Evolutionary conservation across 208 protist genomes (phyloP).

Genomic region (Leishmania amazonensis): DNA sequence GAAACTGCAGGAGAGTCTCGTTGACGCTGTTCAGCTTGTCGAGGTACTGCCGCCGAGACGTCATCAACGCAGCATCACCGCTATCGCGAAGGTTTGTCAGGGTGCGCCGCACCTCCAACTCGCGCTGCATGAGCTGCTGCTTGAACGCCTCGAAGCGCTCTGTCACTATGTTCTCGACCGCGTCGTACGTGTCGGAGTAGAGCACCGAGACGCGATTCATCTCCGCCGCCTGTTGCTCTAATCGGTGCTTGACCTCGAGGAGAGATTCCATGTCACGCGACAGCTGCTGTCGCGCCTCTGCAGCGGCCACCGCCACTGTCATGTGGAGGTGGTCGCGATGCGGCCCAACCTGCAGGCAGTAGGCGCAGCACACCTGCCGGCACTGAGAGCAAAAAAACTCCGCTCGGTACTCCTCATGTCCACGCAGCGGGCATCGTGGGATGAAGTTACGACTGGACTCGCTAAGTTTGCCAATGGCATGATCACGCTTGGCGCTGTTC

Average conservation of each 20-base stretch:
- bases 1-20: constrained; percentile 51
- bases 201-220: constrained; percentile 59
- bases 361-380: constrained; percentile 83
- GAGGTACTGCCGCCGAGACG: constrained; percentile 51
- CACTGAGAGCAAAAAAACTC: constrained; percentile 84
- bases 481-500: constrained; percentile 66
- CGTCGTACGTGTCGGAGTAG: constrained; percentile 75
- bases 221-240: constrained; percentile 69
- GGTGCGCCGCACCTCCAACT: constrained; percentile 60
- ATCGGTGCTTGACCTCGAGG: constrained; percentile 37
- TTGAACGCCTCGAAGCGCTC: constrained; percentile 73
- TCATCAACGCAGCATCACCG: constrained; percentile 57
- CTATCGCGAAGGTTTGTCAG: constrained; percentile 60
- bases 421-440: constrained; percentile 46
- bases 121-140: constrained; percentile 72
- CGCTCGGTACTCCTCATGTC: constrained; percentile 79
- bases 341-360: constrained; percentile 81
- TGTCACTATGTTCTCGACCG: constrained; percentile 64
- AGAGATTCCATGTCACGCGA: constrained; percentile 50
- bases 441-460: constrained; percentile 44
- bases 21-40: constrained; percentile 59
- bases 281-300: constrained; percentile 65
- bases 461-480: constrained; percentile 42
- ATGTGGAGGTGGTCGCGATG: constrained; percentile 71
- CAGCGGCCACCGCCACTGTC: constrained; percentile 43